Percentiles rank a stretch among this genome's conserved stretches.
These are phyloP conservation scores for Serendipita indica DNA, from an alignment of 768 basidiomycete species.

Conservation along the genomic window DNA sequence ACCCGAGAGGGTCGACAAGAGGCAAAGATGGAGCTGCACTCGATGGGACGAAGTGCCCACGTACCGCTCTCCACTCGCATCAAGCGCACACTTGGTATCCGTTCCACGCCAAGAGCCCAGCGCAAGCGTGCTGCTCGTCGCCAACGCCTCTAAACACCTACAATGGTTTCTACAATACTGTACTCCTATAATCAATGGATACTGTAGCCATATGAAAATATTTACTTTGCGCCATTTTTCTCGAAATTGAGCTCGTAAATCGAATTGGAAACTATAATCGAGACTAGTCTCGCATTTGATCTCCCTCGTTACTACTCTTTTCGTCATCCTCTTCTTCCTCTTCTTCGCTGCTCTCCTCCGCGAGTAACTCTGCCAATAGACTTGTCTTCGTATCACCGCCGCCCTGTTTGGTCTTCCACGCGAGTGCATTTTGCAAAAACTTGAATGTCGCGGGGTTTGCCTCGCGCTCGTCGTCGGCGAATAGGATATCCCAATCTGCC, in stretches of 20 bases:
- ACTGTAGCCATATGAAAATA: too few relatives aligned
- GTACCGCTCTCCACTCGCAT: not conserved
- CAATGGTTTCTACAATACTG: too few relatives aligned
- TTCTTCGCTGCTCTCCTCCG: not conserved
- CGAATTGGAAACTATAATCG: not conserved
- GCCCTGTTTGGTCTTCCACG: constrained; percentile 38
- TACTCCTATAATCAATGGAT: too few relatives aligned
- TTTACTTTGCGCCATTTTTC: too few relatives aligned
- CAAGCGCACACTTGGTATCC: not conserved
- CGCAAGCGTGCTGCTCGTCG: not conserved
- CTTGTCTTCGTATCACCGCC: not conserved
- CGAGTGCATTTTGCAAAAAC: constrained; percentile 89
- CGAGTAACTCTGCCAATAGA: not conserved
- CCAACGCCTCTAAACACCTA: too few relatives aligned
- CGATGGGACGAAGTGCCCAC: not conserved
- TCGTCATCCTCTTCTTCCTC: constrained; percentile 3
- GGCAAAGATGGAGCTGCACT: constrained; percentile 4
- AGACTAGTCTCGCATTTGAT: not conserved
- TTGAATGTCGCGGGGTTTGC: constrained; percentile 89
- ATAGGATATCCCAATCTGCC: constrained; percentile 86
- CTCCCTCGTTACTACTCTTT: constrained; percentile 4
- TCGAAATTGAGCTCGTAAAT: not conserved
- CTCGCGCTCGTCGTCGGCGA: constrained; percentile 91
- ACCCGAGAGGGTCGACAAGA: not conserved
- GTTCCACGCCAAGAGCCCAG: not conserved